These are phyloP conservation scores for Allium fistulosum DNA, from an alignment of 106 monocot species.

Conservation along the genomic window DNA sequence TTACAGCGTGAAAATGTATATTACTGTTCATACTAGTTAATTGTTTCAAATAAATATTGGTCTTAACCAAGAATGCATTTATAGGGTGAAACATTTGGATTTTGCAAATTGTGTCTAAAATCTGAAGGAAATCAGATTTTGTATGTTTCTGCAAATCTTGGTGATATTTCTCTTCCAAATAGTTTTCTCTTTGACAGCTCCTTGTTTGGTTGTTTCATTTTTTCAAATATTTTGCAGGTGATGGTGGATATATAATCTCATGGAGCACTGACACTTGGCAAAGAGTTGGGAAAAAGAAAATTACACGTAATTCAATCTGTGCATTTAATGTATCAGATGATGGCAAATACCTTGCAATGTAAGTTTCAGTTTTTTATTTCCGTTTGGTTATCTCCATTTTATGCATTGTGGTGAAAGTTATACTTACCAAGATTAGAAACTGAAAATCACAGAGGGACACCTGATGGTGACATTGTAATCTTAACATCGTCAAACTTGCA, in stretches of 20 bases:
- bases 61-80: slow-evolving; percentile 7
- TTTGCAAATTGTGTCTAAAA: slow-evolving; percentile 64
- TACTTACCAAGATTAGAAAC: too few relatives aligned
- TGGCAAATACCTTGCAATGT: slow-evolving; percentile 57
- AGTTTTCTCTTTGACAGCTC: neutral
- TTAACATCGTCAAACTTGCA: slow-evolving; percentile 31
- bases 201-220: neutral
- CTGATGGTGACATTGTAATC: slow-evolving; percentile 55
- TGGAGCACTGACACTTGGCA: slow-evolving; percentile 67
- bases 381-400: too few relatives aligned
- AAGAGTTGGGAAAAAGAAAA: slow-evolving; percentile 54
- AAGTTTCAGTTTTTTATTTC: slow-evolving; percentile 9
- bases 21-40: neutral
- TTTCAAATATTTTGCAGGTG: slow-evolving; percentile 32
- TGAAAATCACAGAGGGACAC: slow-evolving; percentile 40
- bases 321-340: slow-evolving; percentile 52
- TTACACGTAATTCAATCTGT: slow-evolving; percentile 55
- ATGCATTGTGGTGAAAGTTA: too few relatives aligned
- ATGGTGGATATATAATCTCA: slow-evolving; percentile 46
- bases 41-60: neutral
- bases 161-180: slow-evolving; percentile 20
- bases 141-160: slow-evolving; percentile 56
- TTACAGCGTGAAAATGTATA: slow-evolving; percentile 58
- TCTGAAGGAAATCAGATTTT: slow-evolving; percentile 28
- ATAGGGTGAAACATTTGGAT: slow-evolving; percentile 78